Percentiles rank a stretch among this genome's conserved stretches.
Evolutionary conservation across 2,329 filamentous ascomycete genomes (phyloP).

Genomic region (Penicillium palitans): DNA sequence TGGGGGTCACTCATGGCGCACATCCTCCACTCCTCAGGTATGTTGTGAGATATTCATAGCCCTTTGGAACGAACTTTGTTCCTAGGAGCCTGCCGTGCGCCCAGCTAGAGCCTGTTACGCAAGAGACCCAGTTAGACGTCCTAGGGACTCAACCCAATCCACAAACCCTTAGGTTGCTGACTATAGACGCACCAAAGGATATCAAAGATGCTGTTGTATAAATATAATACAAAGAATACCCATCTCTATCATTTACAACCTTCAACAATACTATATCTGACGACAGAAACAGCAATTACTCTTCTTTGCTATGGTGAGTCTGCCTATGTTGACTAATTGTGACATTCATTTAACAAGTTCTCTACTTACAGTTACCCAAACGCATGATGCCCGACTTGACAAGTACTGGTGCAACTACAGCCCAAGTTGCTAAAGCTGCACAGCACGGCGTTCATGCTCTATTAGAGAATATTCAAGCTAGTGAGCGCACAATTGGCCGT

Average conservation of each 20-base stretch:
- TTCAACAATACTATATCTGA: not conserved
- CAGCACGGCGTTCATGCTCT: not conserved
- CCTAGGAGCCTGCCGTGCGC: too few species aligned
- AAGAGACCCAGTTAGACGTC: not conserved
- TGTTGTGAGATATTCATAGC: too few species aligned
- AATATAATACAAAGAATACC: not conserved
- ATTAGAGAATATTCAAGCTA: not conserved
- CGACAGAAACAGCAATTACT: not conserved
- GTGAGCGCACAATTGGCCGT: not conserved
- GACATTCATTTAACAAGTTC: not conserved
- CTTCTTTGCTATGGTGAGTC: not conserved
- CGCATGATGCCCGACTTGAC: not conserved
- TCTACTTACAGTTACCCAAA: not conserved
- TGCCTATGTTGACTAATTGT: not conserved
- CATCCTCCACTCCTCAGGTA: too few species aligned
- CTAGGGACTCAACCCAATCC: not conserved
- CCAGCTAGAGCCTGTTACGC: too few species aligned
- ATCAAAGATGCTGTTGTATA: not conserved
- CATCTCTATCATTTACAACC: too few species aligned
- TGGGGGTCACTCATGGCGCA: too few species aligned
- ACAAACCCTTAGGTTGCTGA: not conserved
- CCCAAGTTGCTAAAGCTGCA: not conserved
- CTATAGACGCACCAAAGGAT: not conserved
- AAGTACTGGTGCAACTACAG: not conserved
- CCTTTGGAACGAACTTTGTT: too few species aligned